Base-by-base conservation (phyloP, 257 asterid species). In the Gentiana macrophylla region DNA sequence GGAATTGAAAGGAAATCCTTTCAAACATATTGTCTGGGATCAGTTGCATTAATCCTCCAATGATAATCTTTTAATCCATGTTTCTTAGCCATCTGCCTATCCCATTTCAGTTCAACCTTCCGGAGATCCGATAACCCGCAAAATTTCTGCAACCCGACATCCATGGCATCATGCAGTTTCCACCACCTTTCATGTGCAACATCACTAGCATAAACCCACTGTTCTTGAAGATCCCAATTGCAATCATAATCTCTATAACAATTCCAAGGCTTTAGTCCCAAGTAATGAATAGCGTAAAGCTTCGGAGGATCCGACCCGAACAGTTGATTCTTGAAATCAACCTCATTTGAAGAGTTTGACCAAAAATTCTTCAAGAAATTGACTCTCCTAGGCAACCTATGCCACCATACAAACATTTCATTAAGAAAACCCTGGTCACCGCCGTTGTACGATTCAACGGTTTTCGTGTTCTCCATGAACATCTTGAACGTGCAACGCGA, bases 181-280 rank as follows among this genome's bases (percentile, higher is more conserved):
- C 95, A 89, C 97, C 97, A 89, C 62, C 77, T 78, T 12, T 11
- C 44, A 57, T 89, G 92, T 1, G 92, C 97, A 3, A 55, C 68
- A 47, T 89, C 95, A 12, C 92, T 86, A 10, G 95, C 97, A 59
- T 83, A 86, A 0, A 86, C 83, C 0, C 51, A 75, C 56, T 81
- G 92, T n/a, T 72, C 79, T 12, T 58, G 61, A 3, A 81, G 44
- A 15, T 85, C 81, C 84, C 88, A 89, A 8, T 89, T 89, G 56
- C 97, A 89, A 32, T 89, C 95, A n/a, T 89, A 89, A 46, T 89
- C 97, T 55, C 86, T 68, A 10, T 86, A 89, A 33, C 97, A 89
- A 12, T 46, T 11, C 96, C 97, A 89, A 0, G 97, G 96, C 68
- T 86, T 89, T 73, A 84, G 52, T 8, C 97, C 97, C 0, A 89